Evolutionary conservation across 2,329 filamentous ascomycete genomes (phyloP), one percentile per base, ranked within the genome.

Genomic region (Phaeophleospora eucalypticola): DNA sequence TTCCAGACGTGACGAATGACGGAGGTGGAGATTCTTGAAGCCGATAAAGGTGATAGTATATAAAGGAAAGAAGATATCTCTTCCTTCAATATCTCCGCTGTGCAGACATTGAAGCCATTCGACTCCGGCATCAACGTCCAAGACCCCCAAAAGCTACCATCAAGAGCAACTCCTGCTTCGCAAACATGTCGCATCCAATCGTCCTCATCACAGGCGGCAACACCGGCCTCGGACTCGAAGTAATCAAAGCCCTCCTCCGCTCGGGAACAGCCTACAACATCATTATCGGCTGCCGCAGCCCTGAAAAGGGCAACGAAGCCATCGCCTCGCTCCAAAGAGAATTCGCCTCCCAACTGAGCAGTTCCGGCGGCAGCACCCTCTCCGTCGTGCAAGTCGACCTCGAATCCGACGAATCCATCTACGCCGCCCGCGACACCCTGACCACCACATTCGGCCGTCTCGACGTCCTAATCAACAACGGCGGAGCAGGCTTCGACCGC

Each of bases 201-300:
- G 61, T 82, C n/a, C 62, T 83, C 36, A 73, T 83, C 52, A 83
- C 36, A 73, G 81, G 81, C 29, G 80, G 51, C 17, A 65, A 66
- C 41, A 81, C 75, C 0, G 81, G 81, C 14, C 72, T 85, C 16
- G 82, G 82, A 2, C 76, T 73, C 32, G 75, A 84, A 53, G 72
- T 82, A 41, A 12, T 29, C 24, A 80, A 76, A 51, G 74, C 78
- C 1, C 66, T 84, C 0, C 66, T 71, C 36, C 52, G 65, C 9
- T 79, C 80, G 0, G 21, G 60, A 2, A 65, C 64, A 7, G n/a
- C 72, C 2, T 83, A 83, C 60, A 68, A 74, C 7, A 29, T 85
- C 46, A 58, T 83, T 18, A 58, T 85, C 3, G 80, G 80, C 24
- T 72, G 71, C 33, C 75, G 81, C 2, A 71, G 68, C 1, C 18